Conservation (phyloP, 2,329 filamentous ascomycete genomes). For the Pseudogymnoascus pannorum region DNA sequence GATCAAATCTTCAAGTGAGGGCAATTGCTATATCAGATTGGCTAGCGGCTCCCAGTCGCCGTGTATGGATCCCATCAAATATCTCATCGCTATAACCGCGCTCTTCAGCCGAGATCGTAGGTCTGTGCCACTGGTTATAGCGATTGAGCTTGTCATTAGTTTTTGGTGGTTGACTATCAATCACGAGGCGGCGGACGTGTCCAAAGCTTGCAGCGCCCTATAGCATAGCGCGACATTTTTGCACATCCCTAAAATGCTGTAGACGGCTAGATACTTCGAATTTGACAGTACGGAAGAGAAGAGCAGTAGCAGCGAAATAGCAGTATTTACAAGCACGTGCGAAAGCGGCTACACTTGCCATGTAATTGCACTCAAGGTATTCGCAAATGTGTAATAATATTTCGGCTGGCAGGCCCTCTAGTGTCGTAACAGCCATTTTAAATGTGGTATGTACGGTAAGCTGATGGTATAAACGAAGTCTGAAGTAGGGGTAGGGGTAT, state of each 20-base stretch:
- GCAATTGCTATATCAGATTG: constrained; percentile 1
- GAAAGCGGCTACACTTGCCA: not conserved
- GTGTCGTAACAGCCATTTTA: not conserved
- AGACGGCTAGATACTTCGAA: not conserved
- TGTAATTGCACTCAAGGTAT: not conserved
- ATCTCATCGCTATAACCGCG: not conserved
- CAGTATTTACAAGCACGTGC: not conserved
- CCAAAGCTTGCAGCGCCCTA: not conserved
- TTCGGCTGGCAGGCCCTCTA: not conserved
- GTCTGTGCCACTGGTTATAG: not conserved
- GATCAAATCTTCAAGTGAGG: constrained; percentile 11
- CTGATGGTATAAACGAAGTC: too few species aligned
- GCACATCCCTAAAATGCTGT: not conserved
- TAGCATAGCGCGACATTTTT: not conserved
- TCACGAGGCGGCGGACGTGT: not conserved
- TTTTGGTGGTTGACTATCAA: not conserved
- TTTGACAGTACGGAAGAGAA: not conserved
- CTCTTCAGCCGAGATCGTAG: not conserved
- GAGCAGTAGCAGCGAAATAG: not conserved
- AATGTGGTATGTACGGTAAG: too few species aligned
- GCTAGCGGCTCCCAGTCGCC: constrained; percentile 6
- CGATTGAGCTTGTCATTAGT: not conserved
- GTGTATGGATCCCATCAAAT: too few species aligned
- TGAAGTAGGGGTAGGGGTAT: too few species aligned
- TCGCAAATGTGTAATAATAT: not conserved